Evolutionary conservation across 345 rosid genomes (phyloP).

Genomic region (Erucastrum elatum): DNA sequence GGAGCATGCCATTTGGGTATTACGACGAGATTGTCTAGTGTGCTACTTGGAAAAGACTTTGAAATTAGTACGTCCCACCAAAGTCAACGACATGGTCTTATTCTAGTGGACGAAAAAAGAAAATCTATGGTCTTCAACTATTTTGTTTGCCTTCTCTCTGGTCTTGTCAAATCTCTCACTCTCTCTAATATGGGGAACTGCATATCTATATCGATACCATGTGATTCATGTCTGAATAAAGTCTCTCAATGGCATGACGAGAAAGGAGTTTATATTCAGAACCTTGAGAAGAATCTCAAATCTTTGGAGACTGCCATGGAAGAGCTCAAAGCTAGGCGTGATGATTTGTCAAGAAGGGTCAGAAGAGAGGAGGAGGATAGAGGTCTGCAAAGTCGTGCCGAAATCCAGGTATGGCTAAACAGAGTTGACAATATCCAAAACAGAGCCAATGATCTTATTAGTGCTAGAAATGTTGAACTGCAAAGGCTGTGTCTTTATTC

Average conservation of each 20-base stretch:
- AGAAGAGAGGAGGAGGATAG: constrained; percentile 10
- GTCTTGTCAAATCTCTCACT: too few species aligned
- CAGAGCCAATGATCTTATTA: background rate
- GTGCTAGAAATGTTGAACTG: background rate
- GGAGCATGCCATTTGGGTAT: constrained; percentile 33
- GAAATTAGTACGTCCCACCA: background rate
- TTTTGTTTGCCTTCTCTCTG: too few species aligned
- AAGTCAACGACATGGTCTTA: background rate
- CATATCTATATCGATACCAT: background rate
- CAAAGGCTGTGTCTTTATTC: constrained; percentile 12
- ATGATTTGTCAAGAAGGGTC: constrained; percentile 3
- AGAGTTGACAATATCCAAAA: background rate
- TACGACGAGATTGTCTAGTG: background rate
- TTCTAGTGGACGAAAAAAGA: background rate
- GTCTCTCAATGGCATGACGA: background rate
- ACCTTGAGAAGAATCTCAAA: background rate
- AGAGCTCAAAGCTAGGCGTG: background rate
- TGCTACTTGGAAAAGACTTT: background rate
- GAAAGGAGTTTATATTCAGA: background rate
- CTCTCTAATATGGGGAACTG: too few species aligned
- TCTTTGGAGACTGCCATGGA: background rate
- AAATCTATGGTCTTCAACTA: background rate
- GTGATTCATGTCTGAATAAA: background rate
- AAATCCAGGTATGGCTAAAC: constrained; percentile 19
- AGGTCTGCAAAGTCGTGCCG: background rate